phyloP scores from a whole-genome alignment of 495 filamentous ascomycete genomes.

The Penicillium macrosclerotiorum region DNA sequence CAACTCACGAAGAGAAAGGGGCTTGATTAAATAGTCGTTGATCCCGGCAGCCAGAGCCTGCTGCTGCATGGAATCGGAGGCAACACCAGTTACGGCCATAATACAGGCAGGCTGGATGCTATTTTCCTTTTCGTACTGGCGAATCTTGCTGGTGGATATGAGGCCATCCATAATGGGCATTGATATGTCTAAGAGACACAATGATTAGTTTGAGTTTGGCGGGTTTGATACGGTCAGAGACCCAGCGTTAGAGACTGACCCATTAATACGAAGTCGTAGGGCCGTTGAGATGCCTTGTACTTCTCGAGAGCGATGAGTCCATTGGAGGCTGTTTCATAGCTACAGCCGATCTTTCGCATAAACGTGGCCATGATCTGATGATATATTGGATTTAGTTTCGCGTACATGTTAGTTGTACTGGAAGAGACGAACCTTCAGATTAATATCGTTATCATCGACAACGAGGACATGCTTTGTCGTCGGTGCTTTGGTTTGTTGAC shows the following conservation, averaged over 20 bases:
- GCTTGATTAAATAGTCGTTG: conserved; percentile 51
- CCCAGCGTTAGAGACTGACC: too few relatives aligned
- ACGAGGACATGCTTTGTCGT: conserved; percentile 33
- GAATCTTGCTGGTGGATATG: conserved; percentile 54
- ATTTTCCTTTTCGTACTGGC: conserved; percentile 45
- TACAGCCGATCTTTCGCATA: conserved; percentile 51
- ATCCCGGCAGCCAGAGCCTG: conserved; percentile 43
- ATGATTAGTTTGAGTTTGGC: background rate
- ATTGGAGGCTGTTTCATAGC: conserved; percentile 53
- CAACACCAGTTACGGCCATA: conserved; percentile 50
- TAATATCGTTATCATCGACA: conserved; percentile 52
- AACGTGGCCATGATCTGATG: conserved; percentile 48
- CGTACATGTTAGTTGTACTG: background rate
- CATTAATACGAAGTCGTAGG: conserved; percentile 58
- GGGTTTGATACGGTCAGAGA: background rate
- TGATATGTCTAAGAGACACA: conserved; percentile 47
- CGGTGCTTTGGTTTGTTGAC: conserved; percentile 1
- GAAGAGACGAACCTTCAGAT: conserved; percentile 35
- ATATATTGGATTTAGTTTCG: background rate
- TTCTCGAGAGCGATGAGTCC: conserved; percentile 58
- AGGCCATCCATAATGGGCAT: conserved; percentile 69
- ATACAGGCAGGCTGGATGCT: conserved; percentile 29
- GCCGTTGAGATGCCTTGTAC: conserved; percentile 32
- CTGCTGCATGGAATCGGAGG: conserved; percentile 40
- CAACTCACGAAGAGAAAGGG: conserved; percentile 42